A percentile compares a stretch with the other conserved stretches of the same genome.
phyloP scores from a whole-genome alignment of 768 basidiomycete species.

The Coprinopsis cinerea region DNA sequence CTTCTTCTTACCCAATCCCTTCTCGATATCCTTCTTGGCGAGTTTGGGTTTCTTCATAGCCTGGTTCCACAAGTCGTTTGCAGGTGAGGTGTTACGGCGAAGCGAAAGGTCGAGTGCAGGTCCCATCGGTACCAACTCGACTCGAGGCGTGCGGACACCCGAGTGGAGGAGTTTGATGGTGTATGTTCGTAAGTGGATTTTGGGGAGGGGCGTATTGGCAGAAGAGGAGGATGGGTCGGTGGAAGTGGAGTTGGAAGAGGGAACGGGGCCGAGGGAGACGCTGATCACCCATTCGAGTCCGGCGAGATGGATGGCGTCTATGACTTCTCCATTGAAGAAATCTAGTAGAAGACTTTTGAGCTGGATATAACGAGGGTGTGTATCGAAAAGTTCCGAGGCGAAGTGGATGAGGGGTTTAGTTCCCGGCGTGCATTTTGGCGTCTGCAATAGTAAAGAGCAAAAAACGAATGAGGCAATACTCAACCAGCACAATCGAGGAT shows the following conservation, averaged over 20 bases:
- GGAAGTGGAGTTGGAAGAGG: conserved; percentile 29
- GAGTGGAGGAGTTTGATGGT: conserved; percentile 68
- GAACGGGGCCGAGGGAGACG: conserved; percentile 65
- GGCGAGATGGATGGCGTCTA: conserved; percentile 77
- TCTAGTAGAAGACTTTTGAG: conserved; percentile 88
- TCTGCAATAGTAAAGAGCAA: conserved; percentile 44
- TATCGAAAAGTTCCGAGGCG: conserved; percentile 90
- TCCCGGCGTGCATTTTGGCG: conserved; percentile 82
- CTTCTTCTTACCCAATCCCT: conserved; percentile 83
- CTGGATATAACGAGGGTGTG: conserved; percentile 87
- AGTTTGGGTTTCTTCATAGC: conserved; percentile 83
- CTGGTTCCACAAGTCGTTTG: conserved; percentile 72
- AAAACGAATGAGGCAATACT: too few species aligned
- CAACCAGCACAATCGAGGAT: too few species aligned
- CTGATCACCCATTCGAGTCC: conserved; percentile 88
- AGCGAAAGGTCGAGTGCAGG: conserved; percentile 82
- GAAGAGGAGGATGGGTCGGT: conserved; percentile 19
- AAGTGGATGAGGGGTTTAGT: conserved; percentile 94
- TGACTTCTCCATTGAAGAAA: conserved; percentile 84
- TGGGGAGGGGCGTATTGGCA: conserved; percentile 60
- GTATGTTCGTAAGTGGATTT: conserved; percentile 86
- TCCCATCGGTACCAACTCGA: conserved; percentile 84
- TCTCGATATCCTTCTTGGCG: conserved; percentile 82
- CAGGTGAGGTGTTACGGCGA: conserved; percentile 68
- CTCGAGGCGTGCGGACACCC: conserved; percentile 73